These are phyloP conservation scores for Volvariella surrecta DNA, from an alignment of 1,284 basidiomycete species.

Conservation along the genomic window DNA sequence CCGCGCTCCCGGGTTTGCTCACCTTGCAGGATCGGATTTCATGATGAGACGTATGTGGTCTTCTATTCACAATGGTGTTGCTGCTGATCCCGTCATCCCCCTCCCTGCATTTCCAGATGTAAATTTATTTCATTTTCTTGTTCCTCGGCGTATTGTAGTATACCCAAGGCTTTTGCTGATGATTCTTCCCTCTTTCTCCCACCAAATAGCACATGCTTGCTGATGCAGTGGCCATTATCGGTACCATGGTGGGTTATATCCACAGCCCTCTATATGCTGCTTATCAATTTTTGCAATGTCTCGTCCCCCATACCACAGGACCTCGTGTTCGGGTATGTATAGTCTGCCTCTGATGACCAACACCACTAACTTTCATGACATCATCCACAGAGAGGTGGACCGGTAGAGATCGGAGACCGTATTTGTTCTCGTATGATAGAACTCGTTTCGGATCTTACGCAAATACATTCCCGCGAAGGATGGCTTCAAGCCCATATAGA, in stretches of 20 bases:
- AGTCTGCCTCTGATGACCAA: background rate
- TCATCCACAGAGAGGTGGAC: conserved; percentile 31
- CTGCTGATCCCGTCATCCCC: no score
- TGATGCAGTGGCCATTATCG: conserved; percentile 89
- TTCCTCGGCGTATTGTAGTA: no score
- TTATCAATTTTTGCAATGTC: conserved; percentile 9
- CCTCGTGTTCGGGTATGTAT: conserved; percentile 34
- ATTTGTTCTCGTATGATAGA: no score
- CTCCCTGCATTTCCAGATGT: no score
- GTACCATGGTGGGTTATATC: conserved; percentile 70
- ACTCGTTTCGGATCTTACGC: no score
- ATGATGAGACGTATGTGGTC: conserved; percentile 78
- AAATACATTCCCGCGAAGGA: no score
- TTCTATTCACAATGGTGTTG: background rate
- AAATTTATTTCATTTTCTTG: no score
- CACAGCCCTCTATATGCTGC: conserved; percentile 1
- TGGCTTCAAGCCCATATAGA: no score
- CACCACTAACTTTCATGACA: background rate
- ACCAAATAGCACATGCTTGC: conserved; percentile 73
- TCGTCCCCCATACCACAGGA: conserved; percentile 18
- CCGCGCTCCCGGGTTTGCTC: conserved; percentile 89
- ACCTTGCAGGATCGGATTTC: conserved; percentile 88
- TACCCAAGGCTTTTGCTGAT: no score
- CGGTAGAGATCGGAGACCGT: conserved; percentile 18
- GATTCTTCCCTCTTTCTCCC: no score